Evolutionary conservation across 2,329 filamentous ascomycete species (phyloP).

Genomic region (Aspergillus chevalieri): DNA sequence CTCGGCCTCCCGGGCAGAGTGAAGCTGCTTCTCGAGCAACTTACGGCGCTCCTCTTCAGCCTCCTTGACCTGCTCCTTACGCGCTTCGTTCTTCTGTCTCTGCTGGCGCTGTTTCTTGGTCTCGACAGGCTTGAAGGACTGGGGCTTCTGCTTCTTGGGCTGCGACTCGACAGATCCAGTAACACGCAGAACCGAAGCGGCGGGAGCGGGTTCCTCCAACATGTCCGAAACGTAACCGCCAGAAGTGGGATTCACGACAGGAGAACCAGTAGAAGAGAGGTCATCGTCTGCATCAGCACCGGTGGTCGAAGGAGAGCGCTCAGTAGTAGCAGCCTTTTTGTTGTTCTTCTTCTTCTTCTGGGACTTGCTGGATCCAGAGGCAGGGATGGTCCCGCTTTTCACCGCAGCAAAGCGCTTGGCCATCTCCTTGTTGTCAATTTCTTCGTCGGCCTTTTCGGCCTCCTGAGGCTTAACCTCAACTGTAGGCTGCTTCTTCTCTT

Average conservation of each 20-base stretch:
- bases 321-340: conserved; percentile 51
- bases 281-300: conserved; percentile 78
- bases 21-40: conserved; percentile 75
- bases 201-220: conserved; percentile 66
- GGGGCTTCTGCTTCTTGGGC: conserved; percentile 53
- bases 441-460: conserved; percentile 46
- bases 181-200: conserved; percentile 70
- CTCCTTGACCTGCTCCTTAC: conserved; percentile 67
- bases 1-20: conserved; percentile 72
- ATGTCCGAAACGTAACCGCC: conserved; percentile 78
- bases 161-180: conserved; percentile 58
- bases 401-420: conserved; percentile 65
- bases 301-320: conserved; percentile 62
- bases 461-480: conserved; percentile 23
- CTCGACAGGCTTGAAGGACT: conserved; percentile 63
- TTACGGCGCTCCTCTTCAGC: conserved; percentile 71
- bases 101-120: conserved; percentile 96
- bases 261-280: conserved; percentile 63
- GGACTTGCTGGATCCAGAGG: conserved; percentile 31
- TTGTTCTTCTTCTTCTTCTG: conserved; percentile 69
- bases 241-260: conserved; percentile 44
- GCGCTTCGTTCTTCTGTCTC: conserved; percentile 76
- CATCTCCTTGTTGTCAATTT: conserved; percentile 67
- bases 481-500: conserved; percentile 28
- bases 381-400: conserved; percentile 60